phyloP scores from a whole-genome alignment of 2,329 filamentous ascomycete genomes.

The Nothophaeocryptopus gaeumannii region DNA sequence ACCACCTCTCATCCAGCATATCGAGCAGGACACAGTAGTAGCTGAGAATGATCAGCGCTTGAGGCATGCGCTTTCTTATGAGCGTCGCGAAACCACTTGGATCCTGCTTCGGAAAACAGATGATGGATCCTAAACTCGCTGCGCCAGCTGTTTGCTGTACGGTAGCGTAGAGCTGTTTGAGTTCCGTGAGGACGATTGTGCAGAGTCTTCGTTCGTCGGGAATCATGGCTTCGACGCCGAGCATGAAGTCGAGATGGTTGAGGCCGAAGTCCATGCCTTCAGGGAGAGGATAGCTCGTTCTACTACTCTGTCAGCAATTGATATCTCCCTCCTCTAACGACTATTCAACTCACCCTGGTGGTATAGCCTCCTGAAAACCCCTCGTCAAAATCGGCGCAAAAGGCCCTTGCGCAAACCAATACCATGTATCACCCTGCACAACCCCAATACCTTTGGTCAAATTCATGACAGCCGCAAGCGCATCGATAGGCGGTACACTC shows the following conservation, averaged over 20 bases:
- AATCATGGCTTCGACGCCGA: conserved; percentile 30
- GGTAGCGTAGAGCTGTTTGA: conserved; percentile 27
- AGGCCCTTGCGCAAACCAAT: conserved; percentile 30
- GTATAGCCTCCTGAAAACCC: conserved; percentile 22
- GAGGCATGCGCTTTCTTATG: conserved; percentile 28
- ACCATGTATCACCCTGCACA: conserved; percentile 26
- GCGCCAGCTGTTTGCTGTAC: conserved; percentile 18
- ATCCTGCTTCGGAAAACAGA: conserved; percentile 33
- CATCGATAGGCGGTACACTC: conserved; percentile 30
- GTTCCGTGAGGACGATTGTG: conserved; percentile 27
- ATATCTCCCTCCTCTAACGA: too few species aligned
- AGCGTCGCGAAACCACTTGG: conserved; percentile 25
- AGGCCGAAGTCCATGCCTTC: conserved; percentile 32
- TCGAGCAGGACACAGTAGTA: conserved; percentile 33
- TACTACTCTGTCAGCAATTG: not conserved
- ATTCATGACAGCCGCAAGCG: conserved; percentile 29
- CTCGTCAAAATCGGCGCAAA: conserved; percentile 29
- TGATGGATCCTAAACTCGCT: conserved; percentile 25
- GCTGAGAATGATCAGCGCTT: conserved; percentile 31
- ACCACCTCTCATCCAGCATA: conserved; percentile 30
- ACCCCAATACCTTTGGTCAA: conserved; percentile 29
- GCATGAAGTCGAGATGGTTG: conserved; percentile 34
- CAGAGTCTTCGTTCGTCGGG: conserved; percentile 28
- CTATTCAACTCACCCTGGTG: conserved; percentile 13
- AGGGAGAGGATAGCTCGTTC: conserved; percentile 15